A percentile compares a stretch with the other conserved stretches of the same genome.
Evolutionary conservation across 345 rosid genomes (phyloP).

Genomic region (Triadica sebifera): DNA sequence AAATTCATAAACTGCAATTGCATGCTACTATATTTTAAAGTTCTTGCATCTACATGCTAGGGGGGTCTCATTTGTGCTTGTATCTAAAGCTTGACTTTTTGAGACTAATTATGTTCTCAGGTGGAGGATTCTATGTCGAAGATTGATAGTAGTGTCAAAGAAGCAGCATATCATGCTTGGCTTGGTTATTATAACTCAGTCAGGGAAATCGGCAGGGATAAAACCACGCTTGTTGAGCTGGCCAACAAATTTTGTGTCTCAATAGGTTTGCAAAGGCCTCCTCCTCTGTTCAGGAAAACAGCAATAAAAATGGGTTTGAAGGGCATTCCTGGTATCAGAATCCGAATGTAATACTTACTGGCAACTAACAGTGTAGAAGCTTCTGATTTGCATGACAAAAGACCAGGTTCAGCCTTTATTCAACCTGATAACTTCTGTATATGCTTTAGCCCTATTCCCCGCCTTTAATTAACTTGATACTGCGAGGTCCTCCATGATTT

Average conservation of each 20-base stretch:
- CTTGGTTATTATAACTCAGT: conserved; percentile 90
- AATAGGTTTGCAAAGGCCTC: conserved; percentile 77
- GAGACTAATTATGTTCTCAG: conserved; percentile 41
- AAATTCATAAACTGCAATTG: no score
- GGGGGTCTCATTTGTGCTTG: background rate
- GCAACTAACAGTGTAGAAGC: background rate
- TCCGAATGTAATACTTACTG: conserved; percentile 30
- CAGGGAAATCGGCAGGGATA: conserved; percentile 83
- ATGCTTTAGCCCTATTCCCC: background rate
- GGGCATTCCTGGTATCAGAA: conserved; percentile 66
- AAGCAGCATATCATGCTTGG: conserved; percentile 99
- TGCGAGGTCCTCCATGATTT: background rate
- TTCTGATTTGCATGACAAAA: background rate
- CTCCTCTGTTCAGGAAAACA: conserved; percentile 32
- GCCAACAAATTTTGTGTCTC: conserved; percentile 71
- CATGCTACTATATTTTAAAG: no score
- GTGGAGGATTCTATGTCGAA: conserved; percentile 59
- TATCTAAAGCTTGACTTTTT: conserved; percentile 1
- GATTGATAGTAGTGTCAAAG: conserved; percentile 76
- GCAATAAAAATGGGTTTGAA: conserved; percentile 90
- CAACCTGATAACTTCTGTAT: conserved; percentile 4
- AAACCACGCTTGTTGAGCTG: conserved; percentile 78
- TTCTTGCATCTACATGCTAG: background rate
- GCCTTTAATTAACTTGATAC: background rate
- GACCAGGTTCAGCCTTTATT: conserved; percentile 18